Evolutionary conservation across 257 asterid genomes (phyloP), one percentile per base, ranked within the genome.

Genomic region (Ocimum tenuiflorum): DNA sequence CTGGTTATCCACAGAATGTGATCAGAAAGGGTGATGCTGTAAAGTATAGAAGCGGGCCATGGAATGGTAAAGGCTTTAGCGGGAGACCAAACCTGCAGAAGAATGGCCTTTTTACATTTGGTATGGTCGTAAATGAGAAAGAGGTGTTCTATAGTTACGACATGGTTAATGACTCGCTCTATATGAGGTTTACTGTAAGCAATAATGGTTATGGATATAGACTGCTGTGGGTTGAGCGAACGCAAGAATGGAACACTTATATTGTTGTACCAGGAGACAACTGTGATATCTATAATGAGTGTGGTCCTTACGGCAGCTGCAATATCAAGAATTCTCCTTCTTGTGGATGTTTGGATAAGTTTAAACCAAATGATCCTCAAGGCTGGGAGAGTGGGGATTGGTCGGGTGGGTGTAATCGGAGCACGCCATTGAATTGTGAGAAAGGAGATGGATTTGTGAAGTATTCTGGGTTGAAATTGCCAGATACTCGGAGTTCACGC

Each of bases 301-400:
- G 87, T 69, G 85, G 85, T 0, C 33, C 78, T 7, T 65, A 71
- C 18, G 83, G 78, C 9, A 62, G 35, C 20, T 82, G 85, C 31
- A 43, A 46, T 13, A 56, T 43, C 11, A 53, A 18, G 13, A 71
- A 42, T 7, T 69, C 75, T 2, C 70, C 78, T 0, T n/a, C 60
- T 0, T 82, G 87, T 72, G 70, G 36, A 36, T 82, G 87, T 39
- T 45, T 79, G 31, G 39, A 71, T n/a, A 47, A 42, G 36, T 82
- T 79, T 48, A 70, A 14, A 27, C 66, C 70, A 0, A 73, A 43
- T 36, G 65, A 73, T 33, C 51, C 45, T 8, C 1, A 15, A 23
- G 61, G 60, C 0, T 42, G 60, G 56, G 10, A 0, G 3, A 24
- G 41, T 8, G 38, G 41, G 0, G 69, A 73, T 20, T 80, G 81